Evolutionary conservation across 169 alveolate genomes (phyloP).

Genomic region (Condylostoma magnum): DNA sequence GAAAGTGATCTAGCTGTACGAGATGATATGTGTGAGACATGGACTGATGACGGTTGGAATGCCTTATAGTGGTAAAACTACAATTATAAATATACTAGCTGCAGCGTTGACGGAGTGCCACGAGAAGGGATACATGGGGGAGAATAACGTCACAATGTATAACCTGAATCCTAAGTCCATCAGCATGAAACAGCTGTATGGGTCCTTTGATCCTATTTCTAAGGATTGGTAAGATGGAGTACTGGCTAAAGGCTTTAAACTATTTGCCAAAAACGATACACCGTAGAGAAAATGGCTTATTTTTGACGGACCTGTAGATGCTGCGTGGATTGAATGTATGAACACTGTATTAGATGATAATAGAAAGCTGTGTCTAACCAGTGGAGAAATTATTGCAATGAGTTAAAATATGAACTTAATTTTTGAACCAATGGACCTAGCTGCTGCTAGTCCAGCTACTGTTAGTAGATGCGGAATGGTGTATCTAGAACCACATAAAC

Average conservation of each 20-base stretch:
- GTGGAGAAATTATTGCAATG: conserved; percentile 80
- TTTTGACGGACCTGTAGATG: conserved; percentile 85
- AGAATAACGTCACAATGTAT: conserved; percentile 59
- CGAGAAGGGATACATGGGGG: conserved; percentile 57
- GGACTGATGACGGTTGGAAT: conserved; percentile 80
- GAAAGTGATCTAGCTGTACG: conserved; percentile 72
- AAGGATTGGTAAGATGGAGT: conserved; percentile 81
- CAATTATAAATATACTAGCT: conserved; percentile 55
- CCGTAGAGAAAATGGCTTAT: conserved; percentile 66
- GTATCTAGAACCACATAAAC: conserved; percentile 77
- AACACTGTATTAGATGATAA: conserved; percentile 85
- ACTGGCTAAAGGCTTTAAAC: conserved; percentile 63
- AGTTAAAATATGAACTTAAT: conserved; percentile 79
- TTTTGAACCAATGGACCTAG: conserved; percentile 83
- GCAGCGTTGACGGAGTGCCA: conserved; percentile 73
- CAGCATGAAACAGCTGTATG: conserved; percentile 63
- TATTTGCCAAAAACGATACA: conserved; percentile 64
- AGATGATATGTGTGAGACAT: conserved; percentile 74
- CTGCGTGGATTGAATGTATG: conserved; percentile 87
- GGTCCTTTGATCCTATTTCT: conserved; percentile 66
- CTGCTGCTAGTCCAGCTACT: conserved; percentile 86
- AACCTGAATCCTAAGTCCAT: conserved; percentile 73
- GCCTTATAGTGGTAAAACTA: conserved; percentile 71
- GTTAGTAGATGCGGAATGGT: conserved; percentile 88
- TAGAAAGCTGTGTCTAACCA: conserved; percentile 74